Percentiles rank a stretch among this genome's conserved stretches.
phyloP scores from a whole-genome alignment of 768 basidiomycete genomes.

The Pleurotus salmoneostramineus region DNA sequence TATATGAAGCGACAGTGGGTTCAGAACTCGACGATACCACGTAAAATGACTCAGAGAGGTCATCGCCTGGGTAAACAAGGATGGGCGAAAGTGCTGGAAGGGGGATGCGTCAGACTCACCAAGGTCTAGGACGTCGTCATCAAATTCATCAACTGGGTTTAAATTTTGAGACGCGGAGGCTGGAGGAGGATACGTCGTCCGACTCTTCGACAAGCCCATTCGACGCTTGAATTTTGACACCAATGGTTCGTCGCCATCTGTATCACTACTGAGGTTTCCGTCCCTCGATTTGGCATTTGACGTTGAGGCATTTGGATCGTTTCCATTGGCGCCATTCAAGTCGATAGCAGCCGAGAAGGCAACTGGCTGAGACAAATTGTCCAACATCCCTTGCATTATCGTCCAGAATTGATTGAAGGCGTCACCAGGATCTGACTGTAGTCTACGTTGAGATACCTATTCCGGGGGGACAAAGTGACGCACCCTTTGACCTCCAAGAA shows the following conservation, averaged over 20 bases:
- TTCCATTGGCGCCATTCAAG: conserved; percentile 36
- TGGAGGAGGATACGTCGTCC: conserved; percentile 1
- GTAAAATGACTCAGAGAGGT: conserved; percentile 78
- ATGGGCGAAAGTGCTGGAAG: too few species aligned
- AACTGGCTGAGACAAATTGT: conserved; percentile 80
- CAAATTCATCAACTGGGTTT: conserved; percentile 43
- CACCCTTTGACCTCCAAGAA: conserved; percentile 73
- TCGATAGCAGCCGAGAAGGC: conserved; percentile 78
- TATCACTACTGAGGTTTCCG: conserved; percentile 58
- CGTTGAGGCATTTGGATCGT: conserved; percentile 15
- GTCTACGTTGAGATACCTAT: conserved; percentile 1
- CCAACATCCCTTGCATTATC: conserved; percentile 82
- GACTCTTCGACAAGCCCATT: conserved; percentile 31
- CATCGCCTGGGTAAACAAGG: conserved; percentile 39
- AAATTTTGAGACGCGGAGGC: not conserved
- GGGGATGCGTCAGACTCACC: conserved; percentile 33
- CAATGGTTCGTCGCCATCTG: conserved; percentile 64
- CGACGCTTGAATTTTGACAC: conserved; percentile 52
- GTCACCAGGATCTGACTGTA: conserved; percentile 76
- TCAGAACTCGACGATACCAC: conserved; percentile 65
- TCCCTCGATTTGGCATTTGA: conserved; percentile 34
- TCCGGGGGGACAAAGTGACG: conserved; percentile 21
- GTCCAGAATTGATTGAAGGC: conserved; percentile 90
- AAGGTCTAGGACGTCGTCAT: conserved; percentile 63
- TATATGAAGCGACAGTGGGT: conserved; percentile 41